These are phyloP conservation scores for Blastobotrys illinoisensis DNA, from an alignment of 1,139 yeast genomes.

Conservation along the genomic window DNA sequence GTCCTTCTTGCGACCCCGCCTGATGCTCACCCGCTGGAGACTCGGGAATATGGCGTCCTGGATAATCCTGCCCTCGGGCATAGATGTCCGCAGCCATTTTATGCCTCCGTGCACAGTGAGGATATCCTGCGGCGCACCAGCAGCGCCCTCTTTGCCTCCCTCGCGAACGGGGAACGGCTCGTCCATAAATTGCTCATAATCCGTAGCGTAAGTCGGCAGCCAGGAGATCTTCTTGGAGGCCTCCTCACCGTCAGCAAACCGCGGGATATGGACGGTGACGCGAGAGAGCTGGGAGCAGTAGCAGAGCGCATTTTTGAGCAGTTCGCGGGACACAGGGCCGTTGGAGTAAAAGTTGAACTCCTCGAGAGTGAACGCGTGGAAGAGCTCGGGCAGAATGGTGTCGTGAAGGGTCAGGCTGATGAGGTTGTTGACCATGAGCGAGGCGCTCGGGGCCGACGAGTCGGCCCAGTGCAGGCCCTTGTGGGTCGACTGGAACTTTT, in stretches of 20 bases:
- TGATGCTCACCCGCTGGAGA: conserved; percentile 7
- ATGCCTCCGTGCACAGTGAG: conserved; percentile 4
- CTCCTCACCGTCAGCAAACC: background rate
- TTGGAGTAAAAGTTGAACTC: conserved; percentile 8
- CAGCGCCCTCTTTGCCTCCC: background rate
- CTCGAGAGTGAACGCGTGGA: conserved; percentile 9
- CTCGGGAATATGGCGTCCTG: conserved; percentile 8
- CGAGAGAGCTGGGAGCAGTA: conserved; percentile 5
- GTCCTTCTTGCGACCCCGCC: conserved; percentile 1
- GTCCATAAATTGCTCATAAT: conserved; percentile 9
- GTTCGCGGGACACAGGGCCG: background rate
- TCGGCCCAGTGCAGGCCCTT: conserved; percentile 9
- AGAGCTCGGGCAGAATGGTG: conserved; percentile 5
- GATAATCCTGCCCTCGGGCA: conserved; percentile 5
- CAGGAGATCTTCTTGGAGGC: background rate
- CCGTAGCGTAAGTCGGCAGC: conserved; percentile 10
- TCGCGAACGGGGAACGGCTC: background rate
- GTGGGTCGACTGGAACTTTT: background rate
- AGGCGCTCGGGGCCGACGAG: conserved; percentile 1
- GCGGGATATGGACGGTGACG: conserved; percentile 7
- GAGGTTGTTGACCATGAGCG: conserved; percentile 5
- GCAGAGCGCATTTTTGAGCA: conserved; percentile 1
- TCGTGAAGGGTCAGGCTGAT: conserved; percentile 9
- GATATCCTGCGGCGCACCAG: background rate
- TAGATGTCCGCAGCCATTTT: conserved; percentile 7